A percentile compares a stretch with the other conserved stretches of the same genome.
These are phyloP conservation scores for Prunus kanzakura DNA, from an alignment of 306 rosid species.

Conservation along the genomic window DNA sequence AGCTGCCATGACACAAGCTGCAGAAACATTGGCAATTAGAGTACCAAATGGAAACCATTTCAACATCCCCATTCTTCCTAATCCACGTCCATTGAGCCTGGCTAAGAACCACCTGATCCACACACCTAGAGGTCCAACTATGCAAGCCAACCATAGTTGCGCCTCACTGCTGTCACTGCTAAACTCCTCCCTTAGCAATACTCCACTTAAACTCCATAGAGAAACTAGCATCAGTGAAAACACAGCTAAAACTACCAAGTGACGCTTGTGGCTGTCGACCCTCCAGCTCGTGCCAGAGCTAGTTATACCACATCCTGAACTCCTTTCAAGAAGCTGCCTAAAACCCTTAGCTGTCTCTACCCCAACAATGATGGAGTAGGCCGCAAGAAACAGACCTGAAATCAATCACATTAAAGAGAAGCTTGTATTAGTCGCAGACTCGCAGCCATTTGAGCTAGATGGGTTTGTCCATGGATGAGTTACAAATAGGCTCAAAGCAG, in stretches of 20 bases:
- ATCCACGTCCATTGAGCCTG: slow-evolving; percentile 57
- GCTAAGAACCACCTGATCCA: slow-evolving; percentile 85
- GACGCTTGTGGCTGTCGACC: slow-evolving; percentile 39
- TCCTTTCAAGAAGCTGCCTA: slow-evolving; percentile 38
- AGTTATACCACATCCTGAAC: slow-evolving; percentile 15
- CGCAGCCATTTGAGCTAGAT: neutral
- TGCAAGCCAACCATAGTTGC: slow-evolving; percentile 63
- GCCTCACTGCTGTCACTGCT: slow-evolving; percentile 32
- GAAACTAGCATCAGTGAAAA: slow-evolving; percentile 41
- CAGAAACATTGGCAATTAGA: slow-evolving; percentile 70
- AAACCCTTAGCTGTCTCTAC: slow-evolving; percentile 78
- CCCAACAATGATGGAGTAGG: slow-evolving; percentile 58
- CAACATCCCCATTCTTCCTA: slow-evolving; percentile 47
- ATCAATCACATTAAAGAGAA: slow-evolving; percentile 1
- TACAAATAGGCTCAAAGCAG: slow-evolving; percentile 8
- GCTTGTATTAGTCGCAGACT: neutral
- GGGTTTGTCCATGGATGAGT: neutral
- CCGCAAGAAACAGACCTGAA: slow-evolving; percentile 76
- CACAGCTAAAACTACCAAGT: slow-evolving; percentile 32
- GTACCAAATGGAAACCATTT: slow-evolving; percentile 82
- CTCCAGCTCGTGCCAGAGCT: slow-evolving; percentile 35
- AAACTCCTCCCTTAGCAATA: slow-evolving; percentile 35
- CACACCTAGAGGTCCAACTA: slow-evolving; percentile 79
- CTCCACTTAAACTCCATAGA: slow-evolving; percentile 46
- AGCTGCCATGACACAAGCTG: slow-evolving; percentile 80